phyloP scores from a whole-genome alignment of 2,329 filamentous ascomycete species.

The Aspergillus caelatus region DNA sequence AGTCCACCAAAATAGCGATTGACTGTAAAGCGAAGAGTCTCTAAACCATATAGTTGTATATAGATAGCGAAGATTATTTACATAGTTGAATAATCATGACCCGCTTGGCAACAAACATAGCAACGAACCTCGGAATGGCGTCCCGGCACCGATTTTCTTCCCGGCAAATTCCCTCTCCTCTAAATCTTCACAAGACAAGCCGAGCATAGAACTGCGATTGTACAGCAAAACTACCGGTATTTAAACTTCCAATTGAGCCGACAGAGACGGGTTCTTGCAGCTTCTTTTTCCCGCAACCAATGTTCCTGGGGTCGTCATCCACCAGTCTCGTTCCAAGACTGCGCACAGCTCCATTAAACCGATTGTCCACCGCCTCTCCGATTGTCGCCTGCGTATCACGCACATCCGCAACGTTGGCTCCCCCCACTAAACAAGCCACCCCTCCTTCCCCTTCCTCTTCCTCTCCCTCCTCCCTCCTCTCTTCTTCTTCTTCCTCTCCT shows the following conservation, averaged over 20 bases:
- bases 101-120: not conserved
- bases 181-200: slow-evolving; percentile 1
- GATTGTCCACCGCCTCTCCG: slow-evolving; percentile 40
- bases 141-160: slow-evolving; percentile 18
- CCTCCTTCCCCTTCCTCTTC: slow-evolving; percentile 27
- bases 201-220: not conserved
- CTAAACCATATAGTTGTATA: not conserved
- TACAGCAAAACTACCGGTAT: not conserved
- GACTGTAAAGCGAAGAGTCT: not conserved
- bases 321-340: slow-evolving; percentile 11
- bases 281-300: slow-evolving; percentile 4
- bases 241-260: slow-evolving; percentile 3
- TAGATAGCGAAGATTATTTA: not conserved
- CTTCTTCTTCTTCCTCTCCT: slow-evolving; percentile 27
- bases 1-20: not conserved
- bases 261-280: not conserved
- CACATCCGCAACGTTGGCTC: slow-evolving; percentile 45
- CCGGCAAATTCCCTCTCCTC: slow-evolving; percentile 15
- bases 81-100: not conserved
- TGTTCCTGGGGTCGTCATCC: slow-evolving; percentile 11
- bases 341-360: slow-evolving; percentile 33
- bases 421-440: slow-evolving; percentile 42
- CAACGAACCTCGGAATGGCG: slow-evolving; percentile 17
- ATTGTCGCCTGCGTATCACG: slow-evolving; percentile 30
- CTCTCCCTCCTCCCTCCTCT: slow-evolving; percentile 19